Conservation (phyloP, 2,329 filamentous ascomycete species). For the Aureobasidium sp. region DNA sequence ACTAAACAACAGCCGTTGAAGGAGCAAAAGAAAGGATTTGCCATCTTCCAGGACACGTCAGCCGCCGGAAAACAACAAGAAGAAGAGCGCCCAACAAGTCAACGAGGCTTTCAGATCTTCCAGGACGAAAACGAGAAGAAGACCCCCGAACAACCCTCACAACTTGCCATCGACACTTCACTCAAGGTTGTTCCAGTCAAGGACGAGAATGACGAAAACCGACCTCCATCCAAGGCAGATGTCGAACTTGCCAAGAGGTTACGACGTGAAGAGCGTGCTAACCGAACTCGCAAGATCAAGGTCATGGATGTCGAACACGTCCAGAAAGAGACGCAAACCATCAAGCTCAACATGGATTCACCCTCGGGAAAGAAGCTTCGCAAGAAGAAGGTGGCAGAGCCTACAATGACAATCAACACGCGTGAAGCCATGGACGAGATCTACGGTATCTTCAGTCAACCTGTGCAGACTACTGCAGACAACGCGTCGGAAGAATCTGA, state of each 20-base stretch:
- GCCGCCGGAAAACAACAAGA: not conserved
- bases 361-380: conserved; percentile 78
- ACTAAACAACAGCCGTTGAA: not conserved
- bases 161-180: conserved; percentile 22
- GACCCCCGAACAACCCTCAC: not conserved
- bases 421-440: conserved; percentile 94
- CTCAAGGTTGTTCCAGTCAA: conserved; percentile 29
- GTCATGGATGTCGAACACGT: conserved; percentile 67
- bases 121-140: conserved; percentile 20
- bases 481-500: conserved; percentile 48
- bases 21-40: conserved; percentile 17
- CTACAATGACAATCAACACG: conserved; percentile 98
- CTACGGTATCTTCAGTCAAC: conserved; percentile 93
- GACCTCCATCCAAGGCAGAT: conserved; percentile 32
- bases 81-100: not conserved
- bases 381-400: conserved; percentile 65
- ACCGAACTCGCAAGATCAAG: conserved; percentile 56
- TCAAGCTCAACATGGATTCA: conserved; percentile 89
- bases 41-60: conserved; percentile 18
- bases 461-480: conserved; percentile 49
- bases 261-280: conserved; percentile 43
- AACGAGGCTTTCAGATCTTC: conserved; percentile 19
- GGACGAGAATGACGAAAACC: conserved; percentile 43
- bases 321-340: conserved; percentile 83
- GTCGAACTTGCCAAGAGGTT: conserved; percentile 41